Evolutionary conservation across 768 basidiomycete genomes (phyloP), one percentile per base, ranked within the genome.

Genomic region (Pulveroboletus sp.): DNA sequence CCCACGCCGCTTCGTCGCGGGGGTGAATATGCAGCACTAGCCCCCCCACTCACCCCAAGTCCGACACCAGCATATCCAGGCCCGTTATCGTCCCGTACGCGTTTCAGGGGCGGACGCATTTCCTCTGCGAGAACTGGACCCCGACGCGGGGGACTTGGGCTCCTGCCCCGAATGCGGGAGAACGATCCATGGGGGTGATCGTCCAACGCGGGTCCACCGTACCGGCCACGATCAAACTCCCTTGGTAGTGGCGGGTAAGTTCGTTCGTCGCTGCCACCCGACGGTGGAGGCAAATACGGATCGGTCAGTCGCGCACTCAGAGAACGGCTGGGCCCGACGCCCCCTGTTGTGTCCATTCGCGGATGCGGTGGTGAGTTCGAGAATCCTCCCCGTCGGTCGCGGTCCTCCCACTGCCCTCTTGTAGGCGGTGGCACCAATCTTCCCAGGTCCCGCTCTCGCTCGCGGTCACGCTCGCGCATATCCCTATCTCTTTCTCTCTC

Each of bases 141-240:
- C 27, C 67, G 58, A 12, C 76, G 63, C 7, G 67, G 52, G 3
- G 67, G 55, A 60, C 75, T 79, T 5, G 74, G 70, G 50, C 77
- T 79, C 37, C 76, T 69, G 10, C 56, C 69, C n/a, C 78, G 71
- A 18, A 76, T 69, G 5, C 76, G 71, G n/a, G 65, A 67, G 51
- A 70, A 73, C 14, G 51, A 53, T 2, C 64, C 59, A 1, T 27
- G 56, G 2, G 31, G 8, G 24, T 57, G 60, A 11, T 52, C 52
- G 8, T 56, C 60, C 39, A 60, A 38, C 2, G 54, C 31, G 8
- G 40, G 27, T 1, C 28, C 50, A 12, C 57, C 51, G 31, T 65
- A 68, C 33, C 66, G 62, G 9, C 58, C 54, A 24, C 69, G 64
- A 2, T 71, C 69, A 39, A 59, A 58, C 0, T 69, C 69, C 37